These are phyloP conservation scores for Parsonsia alboflavescens DNA, from an alignment of 257 asterid species.

Conservation along the genomic window DNA sequence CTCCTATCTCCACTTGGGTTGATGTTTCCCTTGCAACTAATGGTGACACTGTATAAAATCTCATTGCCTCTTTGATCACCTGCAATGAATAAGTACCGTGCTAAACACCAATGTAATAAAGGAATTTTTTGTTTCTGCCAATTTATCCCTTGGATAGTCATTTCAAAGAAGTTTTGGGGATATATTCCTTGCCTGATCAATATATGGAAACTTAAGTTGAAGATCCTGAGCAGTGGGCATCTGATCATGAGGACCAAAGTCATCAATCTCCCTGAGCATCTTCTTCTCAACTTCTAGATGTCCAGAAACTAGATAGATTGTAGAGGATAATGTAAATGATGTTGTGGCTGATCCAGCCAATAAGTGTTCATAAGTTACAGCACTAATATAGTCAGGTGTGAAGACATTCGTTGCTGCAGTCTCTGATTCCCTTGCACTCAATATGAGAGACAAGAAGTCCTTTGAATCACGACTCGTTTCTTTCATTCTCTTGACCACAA, in stretches of 20 bases:
- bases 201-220: conserved; percentile 63
- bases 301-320: conserved; percentile 63
- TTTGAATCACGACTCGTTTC: conserved; percentile 42
- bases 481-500: conserved; percentile 50
- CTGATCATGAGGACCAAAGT: conserved; percentile 52
- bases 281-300: conserved; percentile 67
- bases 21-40: conserved; percentile 91
- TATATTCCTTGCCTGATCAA: conserved; percentile 49
- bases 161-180: background rate
- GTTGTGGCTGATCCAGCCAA: conserved; percentile 94
- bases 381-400: conserved; percentile 72
- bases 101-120: too few species aligned
- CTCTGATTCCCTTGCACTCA: conserved; percentile 61
- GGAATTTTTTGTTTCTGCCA: background rate
- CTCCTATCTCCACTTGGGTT: conserved; percentile 70
- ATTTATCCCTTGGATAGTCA: background rate
- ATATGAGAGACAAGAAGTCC: conserved; percentile 72
- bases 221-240: conserved; percentile 74
- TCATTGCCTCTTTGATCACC: conserved; percentile 98
- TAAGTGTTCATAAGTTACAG: conserved; percentile 88
- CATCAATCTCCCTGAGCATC: conserved; percentile 67
- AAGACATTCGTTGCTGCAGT: conserved; percentile 45
- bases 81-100: conserved; percentile 17
- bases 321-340: conserved; percentile 72
- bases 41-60: conserved; percentile 79